Conservation (phyloP, 768 basidiomycete genomes). For the Holtermannia corniformis region DNA sequence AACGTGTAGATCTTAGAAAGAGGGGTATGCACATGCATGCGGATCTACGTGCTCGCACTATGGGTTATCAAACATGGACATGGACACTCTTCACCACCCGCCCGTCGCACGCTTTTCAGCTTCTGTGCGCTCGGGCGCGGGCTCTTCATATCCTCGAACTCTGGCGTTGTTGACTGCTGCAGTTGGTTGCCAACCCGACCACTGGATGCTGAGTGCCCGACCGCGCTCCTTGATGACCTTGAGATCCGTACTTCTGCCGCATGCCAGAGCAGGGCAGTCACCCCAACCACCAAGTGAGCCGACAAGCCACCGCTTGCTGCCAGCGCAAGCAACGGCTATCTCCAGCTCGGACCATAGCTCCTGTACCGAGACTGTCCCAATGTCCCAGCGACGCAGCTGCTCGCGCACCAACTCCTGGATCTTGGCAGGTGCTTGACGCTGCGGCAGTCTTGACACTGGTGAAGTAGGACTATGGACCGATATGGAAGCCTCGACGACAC, state of each 20-base stretch:
- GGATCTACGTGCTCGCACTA: too few species aligned
- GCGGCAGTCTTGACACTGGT: constrained; percentile 1
- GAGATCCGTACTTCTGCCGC: constrained; percentile 5
- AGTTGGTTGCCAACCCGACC: constrained; percentile 8
- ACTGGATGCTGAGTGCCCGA: constrained; percentile 18
- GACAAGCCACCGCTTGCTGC: constrained; percentile 31
- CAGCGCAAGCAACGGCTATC: constrained; percentile 22
- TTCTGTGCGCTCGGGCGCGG: neutral
- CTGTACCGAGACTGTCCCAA: constrained; percentile 22
- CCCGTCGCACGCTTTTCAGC: neutral
- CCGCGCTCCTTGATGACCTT: constrained; percentile 19
- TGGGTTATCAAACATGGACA: too few species aligned
- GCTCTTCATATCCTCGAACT: neutral
- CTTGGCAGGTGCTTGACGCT: constrained; percentile 3
- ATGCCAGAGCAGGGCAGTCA: constrained; percentile 18
- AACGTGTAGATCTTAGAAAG: too few species aligned
- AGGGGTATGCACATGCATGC: too few species aligned
- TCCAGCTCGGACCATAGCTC: constrained; percentile 32
- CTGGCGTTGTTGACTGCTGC: neutral
- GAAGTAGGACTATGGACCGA: constrained; percentile 2
- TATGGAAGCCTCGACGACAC: neutral
- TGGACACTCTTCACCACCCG: neutral
- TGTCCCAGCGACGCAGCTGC: constrained; percentile 21
- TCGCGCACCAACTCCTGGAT: constrained; percentile 21
- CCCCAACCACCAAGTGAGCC: constrained; percentile 34